Base-by-base conservation (phyloP, 2,329 filamentous ascomycete species). In the Microdochium trichocladiopsis region DNA sequence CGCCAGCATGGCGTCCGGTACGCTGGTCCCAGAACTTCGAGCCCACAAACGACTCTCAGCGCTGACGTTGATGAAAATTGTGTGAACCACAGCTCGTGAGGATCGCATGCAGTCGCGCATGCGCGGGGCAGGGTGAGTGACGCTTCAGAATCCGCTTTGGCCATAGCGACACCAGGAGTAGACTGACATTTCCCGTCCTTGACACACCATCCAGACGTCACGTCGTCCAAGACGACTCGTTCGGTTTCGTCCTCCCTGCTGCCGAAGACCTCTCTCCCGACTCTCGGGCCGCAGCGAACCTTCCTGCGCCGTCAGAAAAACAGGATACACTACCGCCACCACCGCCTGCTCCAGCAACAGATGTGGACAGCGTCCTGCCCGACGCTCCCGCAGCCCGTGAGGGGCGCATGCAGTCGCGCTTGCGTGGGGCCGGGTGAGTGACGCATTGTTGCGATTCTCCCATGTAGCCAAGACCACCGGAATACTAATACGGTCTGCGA, bases 101-200 rank as follows among this genome's bases (percentile, higher is more conserved):
- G 80, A 83, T 63, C 80, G 81, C 61, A 76, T 85, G 70, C 80
- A 82, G 56, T 76, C 83, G 69, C 82, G 83, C 63, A 78, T 86
- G 63, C 81, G 83, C 56, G 83, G 83, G 55, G 82, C 82, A 43
- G 79, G 81, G 82, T 84, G 73, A 58, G 78, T 65, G 28, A 18
- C 9, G 21, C 50, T 11, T 25, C 23, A 8, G 5, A n/a, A 22
- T 31, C 3, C 16, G 12, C 25, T 2, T 14, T 10, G 25, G 23
- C 14, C 37, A 43, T 24, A 49, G 54, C 47, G 53, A 48, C 31
- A 12, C 18, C 36, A n/a, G n/a, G n/a, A 45, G 50, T 58, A 58
- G 47, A 63, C 49, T 16, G 21, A 31, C 28, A 31, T 14, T 8
- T 31, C 8, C 28, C 14, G 8, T 31, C 28, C 11, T 24, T 45